Evolutionary conservation across 768 basidiomycete species (phyloP), one percentile per base, ranked within the genome.

Genomic region (Kwoniella pini): DNA sequence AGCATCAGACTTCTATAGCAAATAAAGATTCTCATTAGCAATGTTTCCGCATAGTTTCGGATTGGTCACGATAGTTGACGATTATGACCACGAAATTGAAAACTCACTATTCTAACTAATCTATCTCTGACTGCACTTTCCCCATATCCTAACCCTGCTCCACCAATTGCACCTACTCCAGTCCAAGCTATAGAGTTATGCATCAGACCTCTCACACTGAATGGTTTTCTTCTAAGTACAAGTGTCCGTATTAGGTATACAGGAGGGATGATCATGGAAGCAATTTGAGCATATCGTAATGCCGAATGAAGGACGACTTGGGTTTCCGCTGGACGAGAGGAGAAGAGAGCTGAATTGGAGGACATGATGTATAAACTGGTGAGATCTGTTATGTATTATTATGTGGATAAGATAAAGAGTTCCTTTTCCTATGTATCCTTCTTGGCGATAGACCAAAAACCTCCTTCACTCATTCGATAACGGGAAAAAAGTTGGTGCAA

Each of bases 251-350:
- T 36, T 54, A 76, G 39, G 65, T 72, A 75, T 31, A 70, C 43
- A 4, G 77, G 75, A 6, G 75, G 72, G 19, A 63, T 55, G 30
- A 71, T 55, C 61, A 74, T 69, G 1, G 68, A 58, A 12, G 63
- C 36, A 24, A 69, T 57, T 64, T 78, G 75, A 28, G 74, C 77
- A 17, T 63, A 62, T 44, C 74, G 70, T 17, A 78, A 58, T 10
- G 70, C 54, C 4, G 71, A 63, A 54, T 78, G 77, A 21, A 68
- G 52, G 22, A 74, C 53, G 22, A 77, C 54, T 54, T 76, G 69
- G 33, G 66, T 71, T 12, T 56, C 24, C 4, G 73, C 60, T 15
- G 64, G 31, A 26, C 69, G 57, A 10, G 45, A 33, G 21, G 60
- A 53, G 24, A 70, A 59, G 4, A 63, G 30, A 28, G 70, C 67